A percentile compares a stretch with the other conserved stretches of the same genome.
These are phyloP conservation scores for Maudiozyma pseudohumilis DNA, from an alignment of 805 yeast species.

Conservation along the genomic window DNA sequence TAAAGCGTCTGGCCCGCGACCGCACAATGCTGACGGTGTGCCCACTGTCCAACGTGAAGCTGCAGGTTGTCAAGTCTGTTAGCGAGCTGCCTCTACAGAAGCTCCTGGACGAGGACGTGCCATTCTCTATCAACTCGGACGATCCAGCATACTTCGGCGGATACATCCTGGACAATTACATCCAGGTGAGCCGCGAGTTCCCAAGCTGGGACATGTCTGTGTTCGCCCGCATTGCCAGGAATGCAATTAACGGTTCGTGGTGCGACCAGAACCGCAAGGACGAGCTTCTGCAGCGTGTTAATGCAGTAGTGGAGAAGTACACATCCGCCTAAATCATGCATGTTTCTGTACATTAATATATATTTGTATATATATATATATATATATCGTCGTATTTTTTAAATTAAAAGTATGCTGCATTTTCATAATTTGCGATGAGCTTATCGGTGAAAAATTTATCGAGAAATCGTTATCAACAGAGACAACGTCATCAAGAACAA, in stretches of 20 bases:
- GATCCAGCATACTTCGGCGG: constrained; percentile 83
- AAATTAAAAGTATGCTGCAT: no score
- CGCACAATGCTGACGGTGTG: constrained; percentile 59
- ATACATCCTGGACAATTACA: constrained; percentile 68
- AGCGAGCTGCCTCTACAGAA: constrained; percentile 54
- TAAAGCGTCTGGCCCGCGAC: constrained; percentile 46
- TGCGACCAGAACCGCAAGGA: constrained; percentile 47
- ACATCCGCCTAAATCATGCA: not conserved
- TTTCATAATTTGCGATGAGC: not conserved
- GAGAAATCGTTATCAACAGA: not conserved
- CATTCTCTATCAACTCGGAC: constrained; percentile 68
- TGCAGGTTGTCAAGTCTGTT: constrained; percentile 63
- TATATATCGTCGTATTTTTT: no score
- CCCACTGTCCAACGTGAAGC: constrained; percentile 66
- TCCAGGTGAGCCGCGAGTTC: constrained; percentile 54
- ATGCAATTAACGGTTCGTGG: constrained; percentile 69
- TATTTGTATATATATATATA: not conserved
- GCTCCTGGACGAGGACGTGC: constrained; percentile 52
- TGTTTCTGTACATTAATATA: no score
- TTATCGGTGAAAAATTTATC: not conserved
- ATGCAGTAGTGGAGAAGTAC: constrained; percentile 24
- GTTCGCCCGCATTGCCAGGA: constrained; percentile 56
- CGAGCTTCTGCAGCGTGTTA: constrained; percentile 37
- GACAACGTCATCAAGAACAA: no score
- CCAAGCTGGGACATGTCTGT: constrained; percentile 44